These are phyloP conservation scores for Solanum acaule DNA, from an alignment of 257 asterid species.

Conservation along the genomic window DNA sequence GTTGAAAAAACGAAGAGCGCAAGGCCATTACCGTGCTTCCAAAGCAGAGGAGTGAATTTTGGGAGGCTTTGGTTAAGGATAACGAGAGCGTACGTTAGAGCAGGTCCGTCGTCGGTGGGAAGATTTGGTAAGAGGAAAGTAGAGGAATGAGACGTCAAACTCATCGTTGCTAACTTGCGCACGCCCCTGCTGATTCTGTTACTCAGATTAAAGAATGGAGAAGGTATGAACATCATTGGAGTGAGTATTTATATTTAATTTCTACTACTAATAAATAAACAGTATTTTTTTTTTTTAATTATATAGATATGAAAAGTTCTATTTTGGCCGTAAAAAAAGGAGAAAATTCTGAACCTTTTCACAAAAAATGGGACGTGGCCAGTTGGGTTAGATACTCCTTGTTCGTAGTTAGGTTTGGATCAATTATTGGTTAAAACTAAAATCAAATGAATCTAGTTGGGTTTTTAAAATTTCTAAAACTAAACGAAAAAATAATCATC, in stretches of 20 bases:
- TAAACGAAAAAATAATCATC: too few relatives aligned
- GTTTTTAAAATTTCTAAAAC: too few relatives aligned
- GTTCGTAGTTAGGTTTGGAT: too few relatives aligned
- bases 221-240: background rate
- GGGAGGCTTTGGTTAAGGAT: constrained; percentile 75
- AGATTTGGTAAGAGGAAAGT: constrained; percentile 55
- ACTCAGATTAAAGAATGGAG: background rate
- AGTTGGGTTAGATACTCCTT: background rate
- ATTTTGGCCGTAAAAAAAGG: background rate
- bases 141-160: constrained; percentile 52
- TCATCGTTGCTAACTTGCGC: constrained; percentile 31
- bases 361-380: background rate
- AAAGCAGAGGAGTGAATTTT: constrained; percentile 69
- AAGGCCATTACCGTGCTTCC: constrained; percentile 60
- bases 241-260: background rate
- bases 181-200: background rate
- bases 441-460: too few relatives aligned
- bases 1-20: background rate
- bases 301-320: background rate
- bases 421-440: too few relatives aligned
- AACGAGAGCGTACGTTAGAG: constrained; percentile 48
- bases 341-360: background rate
- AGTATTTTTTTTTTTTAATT: background rate
- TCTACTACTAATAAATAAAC: background rate
- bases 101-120: constrained; percentile 25